A percentile compares a stretch with the other conserved stretches of the same genome.
Evolutionary conservation across 495 filamentous ascomycete species (phyloP).

Genomic region (Aspergillus conjunctus): DNA sequence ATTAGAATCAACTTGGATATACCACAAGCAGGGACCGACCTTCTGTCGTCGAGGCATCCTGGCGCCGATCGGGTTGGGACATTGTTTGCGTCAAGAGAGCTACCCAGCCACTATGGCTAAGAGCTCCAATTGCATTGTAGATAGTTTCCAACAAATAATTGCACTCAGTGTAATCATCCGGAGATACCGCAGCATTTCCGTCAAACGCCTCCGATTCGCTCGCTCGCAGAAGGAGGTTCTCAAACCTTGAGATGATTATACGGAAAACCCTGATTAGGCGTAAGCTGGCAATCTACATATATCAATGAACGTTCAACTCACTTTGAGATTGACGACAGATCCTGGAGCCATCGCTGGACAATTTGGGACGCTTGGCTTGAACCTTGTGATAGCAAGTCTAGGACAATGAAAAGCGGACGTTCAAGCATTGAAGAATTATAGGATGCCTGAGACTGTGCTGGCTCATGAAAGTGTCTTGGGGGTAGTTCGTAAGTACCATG

Average conservation of each 20-base stretch:
- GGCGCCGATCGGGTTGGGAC: conserved; percentile 34
- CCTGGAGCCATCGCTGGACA: conserved; percentile 80
- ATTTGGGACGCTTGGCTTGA: conserved; percentile 73
- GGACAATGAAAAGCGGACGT: conserved; percentile 76
- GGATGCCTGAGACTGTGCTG: conserved; percentile 35
- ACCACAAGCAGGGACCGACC: conserved; percentile 28
- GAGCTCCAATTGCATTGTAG: conserved; percentile 63
- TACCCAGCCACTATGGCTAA: conserved; percentile 49
- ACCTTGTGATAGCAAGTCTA: conserved; percentile 77
- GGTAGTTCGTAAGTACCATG: conserved; percentile 60
- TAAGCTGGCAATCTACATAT: conserved; percentile 17
- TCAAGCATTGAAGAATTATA: conserved; percentile 67
- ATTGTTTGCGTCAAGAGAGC: conserved; percentile 41
- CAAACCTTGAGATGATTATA: conserved; percentile 43
- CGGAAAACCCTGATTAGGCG: conserved; percentile 42
- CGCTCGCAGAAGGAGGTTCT: conserved; percentile 38
- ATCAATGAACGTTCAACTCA: conserved; percentile 22
- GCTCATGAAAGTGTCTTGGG: conserved; percentile 52
- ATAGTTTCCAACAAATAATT: conserved; percentile 78
- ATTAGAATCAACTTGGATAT: conserved; percentile 13
- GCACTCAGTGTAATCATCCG: conserved; percentile 72
- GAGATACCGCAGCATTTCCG: conserved; percentile 29
- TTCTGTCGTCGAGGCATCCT: conserved; percentile 32
- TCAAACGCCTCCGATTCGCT: conserved; percentile 19
- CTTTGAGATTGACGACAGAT: conserved; percentile 56